Evolutionary conservation across 768 basidiomycete species (phyloP).

Genomic region (Podaxis carcinomalis): DNA sequence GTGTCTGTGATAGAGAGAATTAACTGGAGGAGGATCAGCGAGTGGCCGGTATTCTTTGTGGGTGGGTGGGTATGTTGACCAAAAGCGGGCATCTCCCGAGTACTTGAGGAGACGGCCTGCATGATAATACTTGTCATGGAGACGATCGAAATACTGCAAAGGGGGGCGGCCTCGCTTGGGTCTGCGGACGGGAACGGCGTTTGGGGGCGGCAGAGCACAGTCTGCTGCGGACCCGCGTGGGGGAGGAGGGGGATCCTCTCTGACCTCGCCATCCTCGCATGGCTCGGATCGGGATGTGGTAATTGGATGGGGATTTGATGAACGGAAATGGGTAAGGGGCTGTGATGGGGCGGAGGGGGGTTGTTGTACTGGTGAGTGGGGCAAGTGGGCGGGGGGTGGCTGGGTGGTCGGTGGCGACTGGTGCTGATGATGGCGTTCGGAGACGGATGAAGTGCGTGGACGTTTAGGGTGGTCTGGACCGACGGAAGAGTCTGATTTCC

Average conservation of each 20-base stretch:
- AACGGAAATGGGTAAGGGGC: constrained; percentile 15
- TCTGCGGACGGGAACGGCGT: constrained; percentile 57
- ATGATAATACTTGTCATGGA: constrained; percentile 67
- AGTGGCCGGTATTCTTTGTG: constrained; percentile 65
- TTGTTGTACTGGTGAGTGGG: constrained; percentile 19
- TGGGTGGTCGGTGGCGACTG: constrained; percentile 23
- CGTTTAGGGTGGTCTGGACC: constrained; percentile 44
- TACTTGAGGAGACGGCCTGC: constrained; percentile 77
- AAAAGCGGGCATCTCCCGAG: constrained; percentile 76
- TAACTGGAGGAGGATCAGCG: constrained; percentile 55
- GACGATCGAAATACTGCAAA: constrained; percentile 45
- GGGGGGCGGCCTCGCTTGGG: constrained; percentile 58
- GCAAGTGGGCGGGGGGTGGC: constrained; percentile 20
- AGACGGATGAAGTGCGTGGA: constrained; percentile 32
- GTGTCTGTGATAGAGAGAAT: constrained; percentile 70
- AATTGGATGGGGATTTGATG: constrained; percentile 18
- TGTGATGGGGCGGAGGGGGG: constrained; percentile 22
- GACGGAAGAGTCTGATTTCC: constrained; percentile 37
- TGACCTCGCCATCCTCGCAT: constrained; percentile 52
- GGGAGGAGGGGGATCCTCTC: constrained; percentile 29
- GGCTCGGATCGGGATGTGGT: constrained; percentile 35
- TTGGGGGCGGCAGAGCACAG: constrained; percentile 14
- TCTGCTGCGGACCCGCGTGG: constrained; percentile 15
- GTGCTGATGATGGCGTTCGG: constrained; percentile 22
- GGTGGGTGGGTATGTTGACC: constrained; percentile 64